A percentile compares a stretch with the other conserved stretches of the same genome.
phyloP scores from a whole-genome alignment of 1,284 basidiomycete species.

The Melampsora americana region DNA sequence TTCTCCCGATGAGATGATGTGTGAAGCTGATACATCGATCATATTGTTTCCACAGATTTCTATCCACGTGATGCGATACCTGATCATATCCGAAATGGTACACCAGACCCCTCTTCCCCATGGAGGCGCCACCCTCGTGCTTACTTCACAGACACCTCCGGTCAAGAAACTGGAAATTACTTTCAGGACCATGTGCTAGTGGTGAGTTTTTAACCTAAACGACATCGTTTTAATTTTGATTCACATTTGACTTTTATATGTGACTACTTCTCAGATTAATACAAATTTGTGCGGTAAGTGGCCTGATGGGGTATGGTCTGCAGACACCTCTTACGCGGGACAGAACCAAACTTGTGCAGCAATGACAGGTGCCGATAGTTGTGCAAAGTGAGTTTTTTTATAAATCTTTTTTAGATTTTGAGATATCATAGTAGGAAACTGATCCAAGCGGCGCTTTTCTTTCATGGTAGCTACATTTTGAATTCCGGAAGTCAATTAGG shows the following conservation, averaged over 20 bases:
- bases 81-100: neutral
- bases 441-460: neutral
- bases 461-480: neutral
- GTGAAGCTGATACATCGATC: neutral
- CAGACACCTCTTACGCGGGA: constrained; percentile 7
- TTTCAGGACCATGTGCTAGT: constrained; percentile 25
- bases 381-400: constrained; percentile 4
- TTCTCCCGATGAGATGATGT: neutral
- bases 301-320: neutral
- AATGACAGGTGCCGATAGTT: constrained; percentile 5
- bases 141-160: neutral
- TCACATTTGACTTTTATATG: constrained; percentile 5
- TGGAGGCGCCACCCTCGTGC: constrained; percentile 16
- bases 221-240: neutral
- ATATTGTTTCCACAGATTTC: neutral
- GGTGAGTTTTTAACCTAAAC: neutral
- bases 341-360: constrained; percentile 8
- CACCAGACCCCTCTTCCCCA: neutral
- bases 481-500: constrained; percentile 11
- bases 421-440: neutral
- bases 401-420: neutral
- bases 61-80: neutral
- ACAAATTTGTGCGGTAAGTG: constrained; percentile 17
- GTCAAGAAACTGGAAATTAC: constrained; percentile 2
- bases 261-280: constrained; percentile 1